Conservation (phyloP, 768 basidiomycete species). For the Termitomyces sp. region DNA sequence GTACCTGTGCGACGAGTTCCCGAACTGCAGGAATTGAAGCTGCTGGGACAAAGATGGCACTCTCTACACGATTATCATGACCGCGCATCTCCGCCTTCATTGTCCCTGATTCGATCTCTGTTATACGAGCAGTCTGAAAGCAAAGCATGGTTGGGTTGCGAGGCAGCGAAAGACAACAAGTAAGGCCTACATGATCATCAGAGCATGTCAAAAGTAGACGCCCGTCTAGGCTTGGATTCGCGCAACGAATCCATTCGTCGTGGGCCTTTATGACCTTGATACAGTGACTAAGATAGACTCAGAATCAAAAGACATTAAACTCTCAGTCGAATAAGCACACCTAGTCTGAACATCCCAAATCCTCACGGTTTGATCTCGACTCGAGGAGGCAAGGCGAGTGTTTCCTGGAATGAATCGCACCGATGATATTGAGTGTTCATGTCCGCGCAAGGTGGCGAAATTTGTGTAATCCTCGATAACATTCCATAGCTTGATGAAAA, state of each 20-base stretch:
- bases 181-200: slow-evolving; percentile 58
- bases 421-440: slow-evolving; percentile 73
- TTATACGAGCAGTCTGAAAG: slow-evolving; percentile 61
- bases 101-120: slow-evolving; percentile 59
- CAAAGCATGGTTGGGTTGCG: not conserved
- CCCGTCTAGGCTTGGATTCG: slow-evolving; percentile 50
- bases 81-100: slow-evolving; percentile 67
- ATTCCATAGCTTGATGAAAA: slow-evolving; percentile 42
- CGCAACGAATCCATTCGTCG: slow-evolving; percentile 63
- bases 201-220: slow-evolving; percentile 58
- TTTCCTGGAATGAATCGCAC: slow-evolving; percentile 71
- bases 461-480: slow-evolving; percentile 28
- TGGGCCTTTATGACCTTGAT: slow-evolving; percentile 63
- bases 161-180: not conserved
- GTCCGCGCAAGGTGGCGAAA: slow-evolving; percentile 47
- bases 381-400: slow-evolving; percentile 62
- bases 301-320: not conserved
- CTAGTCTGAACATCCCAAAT: slow-evolving; percentile 70
- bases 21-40: slow-evolving; percentile 56
- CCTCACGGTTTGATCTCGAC: slow-evolving; percentile 66
- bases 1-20: slow-evolving; percentile 48
- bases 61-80: slow-evolving; percentile 71
- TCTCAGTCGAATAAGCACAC: slow-evolving; percentile 33
- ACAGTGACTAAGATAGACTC: slow-evolving; percentile 47
- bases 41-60: slow-evolving; percentile 63